Evolutionary conservation across 2,329 filamentous ascomycete species (phyloP).

Genomic region (Nigrograna mackinnonii): DNA sequence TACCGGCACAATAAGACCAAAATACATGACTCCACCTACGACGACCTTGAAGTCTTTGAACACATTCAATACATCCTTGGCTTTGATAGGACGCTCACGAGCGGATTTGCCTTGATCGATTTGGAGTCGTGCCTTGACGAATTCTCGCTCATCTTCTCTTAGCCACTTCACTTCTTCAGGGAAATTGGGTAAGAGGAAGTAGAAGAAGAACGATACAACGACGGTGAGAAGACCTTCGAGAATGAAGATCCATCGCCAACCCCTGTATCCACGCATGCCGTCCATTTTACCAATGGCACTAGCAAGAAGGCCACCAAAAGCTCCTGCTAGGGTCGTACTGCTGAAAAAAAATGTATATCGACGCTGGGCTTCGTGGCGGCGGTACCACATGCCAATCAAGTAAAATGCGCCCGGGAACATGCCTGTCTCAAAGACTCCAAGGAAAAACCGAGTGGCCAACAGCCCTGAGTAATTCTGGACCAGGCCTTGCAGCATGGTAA

Average conservation of each 20-base stretch:
- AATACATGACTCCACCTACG: constrained; percentile 52
- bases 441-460: constrained; percentile 78
- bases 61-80: constrained; percentile 47
- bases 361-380: constrained; percentile 83
- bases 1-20: no score
- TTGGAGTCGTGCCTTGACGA: constrained; percentile 50
- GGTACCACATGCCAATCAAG: constrained; percentile 79
- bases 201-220: constrained; percentile 49
- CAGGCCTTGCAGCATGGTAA: constrained; percentile 75
- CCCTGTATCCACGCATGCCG: constrained; percentile 65
- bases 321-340: constrained; percentile 76
- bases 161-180: constrained; percentile 56
- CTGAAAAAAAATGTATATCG: constrained; percentile 94
- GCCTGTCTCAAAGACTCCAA: constrained; percentile 63
- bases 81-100: constrained; percentile 46
- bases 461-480: constrained; percentile 78
- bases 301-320: constrained; percentile 85
- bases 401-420: constrained; percentile 72
- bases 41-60: constrained; percentile 55
- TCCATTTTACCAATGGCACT: constrained; percentile 91
- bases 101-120: constrained; percentile 53
- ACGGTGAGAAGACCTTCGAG: constrained; percentile 58
- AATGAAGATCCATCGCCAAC: constrained; percentile 80
- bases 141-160: constrained; percentile 48
- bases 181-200: constrained; percentile 53